Base-by-base conservation (phyloP, 2,329 filamentous ascomycete species). In the Calonectria crousiana region DNA sequence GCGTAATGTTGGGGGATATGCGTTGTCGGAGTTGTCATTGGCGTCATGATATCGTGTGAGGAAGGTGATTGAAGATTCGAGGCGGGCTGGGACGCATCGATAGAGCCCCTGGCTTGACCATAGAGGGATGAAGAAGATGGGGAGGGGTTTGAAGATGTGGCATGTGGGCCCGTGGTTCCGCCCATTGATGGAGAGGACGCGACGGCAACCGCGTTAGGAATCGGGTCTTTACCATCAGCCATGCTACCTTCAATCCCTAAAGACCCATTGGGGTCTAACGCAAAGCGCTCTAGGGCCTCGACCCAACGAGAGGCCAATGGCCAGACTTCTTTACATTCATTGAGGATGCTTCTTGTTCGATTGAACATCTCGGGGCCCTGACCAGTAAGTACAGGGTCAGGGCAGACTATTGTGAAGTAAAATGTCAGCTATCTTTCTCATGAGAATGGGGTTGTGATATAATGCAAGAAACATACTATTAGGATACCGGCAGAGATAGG, bases 241-340 rank as follows among this genome's bases (percentile, higher is more conserved):
- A 90, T 90, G 64, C 87, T 87, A 14, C 85, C 86, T 72, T 89
- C 86, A 18, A 85, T 81, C 20, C 82, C 84, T 8, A 85, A 81
- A 3, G 84, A 81, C 36, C 84, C 84, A 68, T 85, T 86, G 9
- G 87, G 84, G 71, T 88, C 86, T 32, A 84, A 84, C 56, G 84
- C 86, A 79, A 89, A 89, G 52, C 85, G 86, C 65, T 88, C 86
- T 3, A 90, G 81, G 0, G 87, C 85, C 9, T 87, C 87, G n/a
- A 88, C 85, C 89, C 89, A 90, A 9, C 88, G 85, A n/a, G 84
- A 83, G 1, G 89, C 88, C 9, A 90, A 82, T 0, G 89, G 88
- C 89, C 89, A 90, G 18, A 89, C 86, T 49, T 87, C 84, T 71
- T 86, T 86, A 78, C 87, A 88, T 67, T 89, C 87, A 44, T 84